phyloP scores from a whole-genome alignment of 208 protist species.

The Trypanosoma boissoni region DNA sequence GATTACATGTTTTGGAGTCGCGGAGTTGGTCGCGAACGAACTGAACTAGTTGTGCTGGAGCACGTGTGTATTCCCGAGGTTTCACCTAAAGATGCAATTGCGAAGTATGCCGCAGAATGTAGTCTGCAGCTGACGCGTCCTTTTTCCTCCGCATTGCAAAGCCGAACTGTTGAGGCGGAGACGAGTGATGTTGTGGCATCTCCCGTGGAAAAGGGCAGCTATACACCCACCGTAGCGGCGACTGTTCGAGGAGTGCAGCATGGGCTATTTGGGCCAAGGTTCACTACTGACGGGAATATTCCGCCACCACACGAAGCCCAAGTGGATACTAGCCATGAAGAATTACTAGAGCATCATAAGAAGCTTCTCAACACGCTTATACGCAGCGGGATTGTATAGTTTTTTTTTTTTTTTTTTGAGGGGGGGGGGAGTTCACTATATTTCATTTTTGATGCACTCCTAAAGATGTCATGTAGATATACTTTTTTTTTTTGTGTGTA shows the following conservation, averaged over 20 bases:
- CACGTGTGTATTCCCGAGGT: slow-evolving; percentile 11
- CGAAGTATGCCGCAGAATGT: not conserved
- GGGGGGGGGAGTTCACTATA: not conserved
- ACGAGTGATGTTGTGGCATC: too few species aligned
- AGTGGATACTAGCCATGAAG: not conserved
- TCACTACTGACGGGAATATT: slow-evolving; percentile 23
- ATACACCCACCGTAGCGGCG: slow-evolving; percentile 15
- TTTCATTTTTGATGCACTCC: too few species aligned
- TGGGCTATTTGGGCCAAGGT: slow-evolving; percentile 20
- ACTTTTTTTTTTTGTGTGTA: too few species aligned
- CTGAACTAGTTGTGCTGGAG: slow-evolving; percentile 37
- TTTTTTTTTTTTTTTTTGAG: slow-evolving; percentile 1
- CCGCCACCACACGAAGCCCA: not conserved
- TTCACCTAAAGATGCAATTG: not conserved
- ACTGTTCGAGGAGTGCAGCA: slow-evolving; percentile 22
- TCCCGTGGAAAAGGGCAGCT: too few species aligned
- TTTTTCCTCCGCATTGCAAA: too few species aligned
- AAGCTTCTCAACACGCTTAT: slow-evolving; percentile 10
- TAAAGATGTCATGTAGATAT: too few species aligned
- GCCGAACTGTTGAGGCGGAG: too few species aligned
- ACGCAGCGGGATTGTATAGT: slow-evolving; percentile 16
- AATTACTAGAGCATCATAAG: slow-evolving; percentile 20
- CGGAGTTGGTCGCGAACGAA: slow-evolving; percentile 16
- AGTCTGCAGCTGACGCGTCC: too few species aligned
- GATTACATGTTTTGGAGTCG: slow-evolving; percentile 33